Conservation (phyloP, 2,329 filamentous ascomycete species). For the Xylaria multiplex region DNA sequence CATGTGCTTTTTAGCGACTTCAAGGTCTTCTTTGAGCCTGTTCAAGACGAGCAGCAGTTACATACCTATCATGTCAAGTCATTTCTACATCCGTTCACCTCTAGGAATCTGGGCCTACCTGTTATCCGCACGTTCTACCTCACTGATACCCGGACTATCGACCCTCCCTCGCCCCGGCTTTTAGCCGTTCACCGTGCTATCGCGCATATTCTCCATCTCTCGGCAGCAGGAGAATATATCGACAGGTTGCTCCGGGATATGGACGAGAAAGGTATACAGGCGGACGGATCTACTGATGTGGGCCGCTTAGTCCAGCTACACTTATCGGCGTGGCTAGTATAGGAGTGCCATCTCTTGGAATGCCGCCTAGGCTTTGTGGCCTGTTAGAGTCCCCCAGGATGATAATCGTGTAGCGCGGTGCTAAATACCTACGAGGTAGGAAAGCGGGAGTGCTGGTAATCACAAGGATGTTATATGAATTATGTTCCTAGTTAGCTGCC, state of each 20-base stretch:
- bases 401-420: too few relatives aligned
- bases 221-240: slow-evolving; percentile 49
- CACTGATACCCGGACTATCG: slow-evolving; percentile 42
- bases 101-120: slow-evolving; percentile 40
- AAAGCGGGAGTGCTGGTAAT: too few relatives aligned
- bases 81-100: slow-evolving; percentile 29
- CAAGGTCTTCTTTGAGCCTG: slow-evolving; percentile 47
- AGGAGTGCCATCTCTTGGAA: slow-evolving; percentile 1
- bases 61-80: slow-evolving; percentile 47
- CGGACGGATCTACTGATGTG: slow-evolving; percentile 37
- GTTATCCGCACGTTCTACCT: slow-evolving; percentile 47
- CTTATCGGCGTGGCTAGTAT: slow-evolving; percentile 17
- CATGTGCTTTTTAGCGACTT: slow-evolving; percentile 50
- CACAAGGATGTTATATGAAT: too few relatives aligned
- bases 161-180: slow-evolving; percentile 49
- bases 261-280: slow-evolving; percentile 30
- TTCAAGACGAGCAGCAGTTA: slow-evolving; percentile 30
- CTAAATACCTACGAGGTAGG: too few relatives aligned
- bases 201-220: slow-evolving; percentile 49
- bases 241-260: slow-evolving; percentile 45
- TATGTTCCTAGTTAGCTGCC: too few relatives aligned
- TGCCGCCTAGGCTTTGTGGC: too few relatives aligned
- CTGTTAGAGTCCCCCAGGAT: too few relatives aligned
- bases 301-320: slow-evolving; percentile 29
- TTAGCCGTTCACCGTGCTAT: slow-evolving; percentile 51